These are phyloP conservation scores for Parsonsia alboflavescens DNA, from an alignment of 257 asterid species.

Conservation along the genomic window DNA sequence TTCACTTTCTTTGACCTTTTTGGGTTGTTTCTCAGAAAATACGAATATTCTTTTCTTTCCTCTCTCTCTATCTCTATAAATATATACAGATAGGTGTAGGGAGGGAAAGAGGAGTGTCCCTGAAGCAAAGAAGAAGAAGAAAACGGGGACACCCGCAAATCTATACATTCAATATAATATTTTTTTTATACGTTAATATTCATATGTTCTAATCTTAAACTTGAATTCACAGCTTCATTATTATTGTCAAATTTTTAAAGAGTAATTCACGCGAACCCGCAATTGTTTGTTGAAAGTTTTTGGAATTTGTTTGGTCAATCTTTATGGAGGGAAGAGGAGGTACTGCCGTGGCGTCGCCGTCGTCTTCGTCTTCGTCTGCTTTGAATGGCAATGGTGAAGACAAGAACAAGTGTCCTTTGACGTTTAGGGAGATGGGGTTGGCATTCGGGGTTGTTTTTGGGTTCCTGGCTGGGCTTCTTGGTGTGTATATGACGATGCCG, in stretches of 20 bases:
- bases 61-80: constrained; percentile 10
- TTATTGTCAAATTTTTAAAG: neutral
- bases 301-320: neutral
- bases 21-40: constrained; percentile 19
- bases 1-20: constrained; percentile 11
- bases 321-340: constrained; percentile 28
- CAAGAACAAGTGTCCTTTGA: constrained; percentile 48
- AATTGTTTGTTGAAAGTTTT: neutral
- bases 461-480: constrained; percentile 52
- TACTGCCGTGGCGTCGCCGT: constrained; percentile 10
- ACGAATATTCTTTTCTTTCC: constrained; percentile 43
- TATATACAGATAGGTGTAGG: constrained; percentile 7
- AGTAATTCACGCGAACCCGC: neutral
- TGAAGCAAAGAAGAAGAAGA: constrained; percentile 23
- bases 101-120: constrained; percentile 26
- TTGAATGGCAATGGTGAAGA: constrained; percentile 6
- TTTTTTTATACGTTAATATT: constrained; percentile 5
- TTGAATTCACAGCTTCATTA: constrained; percentile 2
- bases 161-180: constrained; percentile 1
- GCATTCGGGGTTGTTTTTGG: constrained; percentile 73
- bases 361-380: neutral
- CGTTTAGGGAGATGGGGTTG: constrained; percentile 54
- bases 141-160: constrained; percentile 17
- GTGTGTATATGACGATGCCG: constrained; percentile 81
- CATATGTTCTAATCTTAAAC: constrained; percentile 10